Conservation (phyloP, 768 basidiomycete species). For the Pleurotus sapidus region DNA sequence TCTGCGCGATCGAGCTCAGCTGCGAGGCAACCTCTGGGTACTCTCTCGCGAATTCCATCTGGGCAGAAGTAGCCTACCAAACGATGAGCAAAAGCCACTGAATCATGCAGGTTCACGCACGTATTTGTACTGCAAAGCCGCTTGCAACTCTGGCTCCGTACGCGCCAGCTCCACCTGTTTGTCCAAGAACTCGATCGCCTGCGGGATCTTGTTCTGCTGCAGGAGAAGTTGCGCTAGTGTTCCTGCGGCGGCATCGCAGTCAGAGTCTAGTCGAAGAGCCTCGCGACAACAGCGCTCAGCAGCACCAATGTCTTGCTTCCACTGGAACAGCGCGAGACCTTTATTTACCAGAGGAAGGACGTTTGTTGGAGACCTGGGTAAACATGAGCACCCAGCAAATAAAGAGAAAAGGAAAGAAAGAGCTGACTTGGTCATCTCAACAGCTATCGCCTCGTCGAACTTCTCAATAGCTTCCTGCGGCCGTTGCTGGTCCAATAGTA, state of each 20-base stretch:
- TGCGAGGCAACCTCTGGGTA: conserved; percentile 86
- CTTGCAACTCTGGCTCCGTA: conserved; percentile 85
- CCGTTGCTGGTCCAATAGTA: conserved; percentile 87
- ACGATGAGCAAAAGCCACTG: neutral
- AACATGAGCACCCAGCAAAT: neutral
- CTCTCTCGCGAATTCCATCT: conserved; percentile 77
- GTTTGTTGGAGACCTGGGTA: conserved; percentile 48
- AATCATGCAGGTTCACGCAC: conserved; percentile 27
- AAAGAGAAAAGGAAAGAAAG: neutral
- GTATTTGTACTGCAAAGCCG: conserved; percentile 75
- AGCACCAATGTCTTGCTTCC: conserved; percentile 83
- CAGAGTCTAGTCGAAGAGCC: conserved; percentile 84
- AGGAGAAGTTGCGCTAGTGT: conserved; percentile 91
- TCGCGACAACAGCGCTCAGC: conserved; percentile 87
- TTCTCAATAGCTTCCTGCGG: conserved; percentile 88
- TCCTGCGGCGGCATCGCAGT: conserved; percentile 95
- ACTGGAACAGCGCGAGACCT: conserved; percentile 94
- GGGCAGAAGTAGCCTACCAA: conserved; percentile 72
- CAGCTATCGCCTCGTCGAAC: conserved; percentile 88
- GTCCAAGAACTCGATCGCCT: conserved; percentile 85
- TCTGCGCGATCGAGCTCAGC: conserved; percentile 41
- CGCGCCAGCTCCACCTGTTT: conserved; percentile 82
- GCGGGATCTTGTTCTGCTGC: conserved; percentile 86
- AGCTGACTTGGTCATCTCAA: conserved; percentile 74
- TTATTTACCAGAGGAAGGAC: conserved; percentile 96